These are phyloP conservation scores for Solanum virginianum DNA, from an alignment of 257 asterid genomes.

Conservation along the genomic window DNA sequence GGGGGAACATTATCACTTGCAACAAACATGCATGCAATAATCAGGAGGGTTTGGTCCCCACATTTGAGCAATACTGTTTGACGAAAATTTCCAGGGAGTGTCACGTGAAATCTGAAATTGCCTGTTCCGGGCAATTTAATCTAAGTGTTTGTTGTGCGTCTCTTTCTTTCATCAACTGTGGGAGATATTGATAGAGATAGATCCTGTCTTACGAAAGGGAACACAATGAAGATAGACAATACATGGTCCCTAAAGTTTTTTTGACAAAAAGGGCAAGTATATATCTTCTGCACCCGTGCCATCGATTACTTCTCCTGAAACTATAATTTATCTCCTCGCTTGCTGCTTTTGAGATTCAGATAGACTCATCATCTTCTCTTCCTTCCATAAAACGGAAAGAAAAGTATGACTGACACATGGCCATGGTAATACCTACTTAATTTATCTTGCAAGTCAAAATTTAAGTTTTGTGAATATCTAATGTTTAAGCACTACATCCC, in stretches of 20 bases:
- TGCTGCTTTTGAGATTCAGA: background rate
- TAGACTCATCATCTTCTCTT: background rate
- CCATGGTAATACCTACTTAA: background rate
- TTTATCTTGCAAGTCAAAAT: background rate
- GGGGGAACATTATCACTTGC: no score
- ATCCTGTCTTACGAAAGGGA: constrained; percentile 41
- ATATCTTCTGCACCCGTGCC: background rate
- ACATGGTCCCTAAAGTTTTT: constrained; percentile 29
- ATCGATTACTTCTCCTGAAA: constrained; percentile 2
- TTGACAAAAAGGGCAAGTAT: background rate
- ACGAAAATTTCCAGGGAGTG: background rate
- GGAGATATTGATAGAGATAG: constrained; percentile 26
- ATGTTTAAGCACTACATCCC: background rate
- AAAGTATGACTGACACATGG: background rate
- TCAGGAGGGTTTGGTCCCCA: background rate
- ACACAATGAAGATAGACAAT: constrained; percentile 15
- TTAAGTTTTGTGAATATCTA: background rate
- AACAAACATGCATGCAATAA: background rate
- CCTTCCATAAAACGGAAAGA: background rate
- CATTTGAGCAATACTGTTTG: no score
- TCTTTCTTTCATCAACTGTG: constrained; percentile 7
- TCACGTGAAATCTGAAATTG: constrained; percentile 24
- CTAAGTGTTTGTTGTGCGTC: background rate
- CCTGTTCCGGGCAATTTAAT: constrained; percentile 7
- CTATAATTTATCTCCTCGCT: constrained; percentile 5